These are phyloP conservation scores for Geotrichum citri-aurantii DNA, from an alignment of 1,139 yeast genomes.

Conservation along the genomic window DNA sequence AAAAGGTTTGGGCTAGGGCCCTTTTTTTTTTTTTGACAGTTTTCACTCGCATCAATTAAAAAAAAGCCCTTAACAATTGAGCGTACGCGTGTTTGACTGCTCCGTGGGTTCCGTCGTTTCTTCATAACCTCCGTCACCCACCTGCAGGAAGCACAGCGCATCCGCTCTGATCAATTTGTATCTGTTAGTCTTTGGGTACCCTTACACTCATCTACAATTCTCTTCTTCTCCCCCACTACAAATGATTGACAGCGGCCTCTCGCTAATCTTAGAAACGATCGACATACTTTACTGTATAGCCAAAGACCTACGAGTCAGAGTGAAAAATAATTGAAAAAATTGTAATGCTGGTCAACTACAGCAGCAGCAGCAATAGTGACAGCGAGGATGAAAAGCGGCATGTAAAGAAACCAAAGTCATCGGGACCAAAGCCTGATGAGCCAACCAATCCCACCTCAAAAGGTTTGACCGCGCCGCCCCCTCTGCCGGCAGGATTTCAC, in stretches of 20 bases:
- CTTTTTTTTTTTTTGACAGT: not conserved
- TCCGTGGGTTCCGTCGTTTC: not conserved
- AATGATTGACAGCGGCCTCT: not conserved
- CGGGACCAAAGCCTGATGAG: not conserved
- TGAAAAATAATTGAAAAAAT: not conserved
- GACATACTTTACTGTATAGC: not conserved
- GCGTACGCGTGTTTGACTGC: too few species aligned
- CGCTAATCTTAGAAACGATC: not conserved
- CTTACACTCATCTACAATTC: too few species aligned
- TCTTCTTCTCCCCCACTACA: not conserved
- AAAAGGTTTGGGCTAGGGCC: too few species aligned
- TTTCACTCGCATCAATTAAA: not conserved
- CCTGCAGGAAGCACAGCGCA: not conserved
- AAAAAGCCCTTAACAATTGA: too few species aligned
- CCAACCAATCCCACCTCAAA: not conserved
- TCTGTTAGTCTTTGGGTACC: too few species aligned
- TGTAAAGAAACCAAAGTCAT: not conserved
- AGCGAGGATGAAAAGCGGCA: not conserved
- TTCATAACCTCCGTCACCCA: not conserved
- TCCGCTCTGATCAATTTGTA: not conserved
- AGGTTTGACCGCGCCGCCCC: slow-evolving; percentile 8
- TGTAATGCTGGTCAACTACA: not conserved
- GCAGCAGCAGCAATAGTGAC: not conserved
- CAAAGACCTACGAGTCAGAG: not conserved
- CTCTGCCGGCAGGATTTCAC: slow-evolving; percentile 29